Evolutionary conservation across 2,329 filamentous ascomycete genomes (phyloP), one percentile per base, ranked within the genome.

Genomic region (Aurifilum marmelostoma): DNA sequence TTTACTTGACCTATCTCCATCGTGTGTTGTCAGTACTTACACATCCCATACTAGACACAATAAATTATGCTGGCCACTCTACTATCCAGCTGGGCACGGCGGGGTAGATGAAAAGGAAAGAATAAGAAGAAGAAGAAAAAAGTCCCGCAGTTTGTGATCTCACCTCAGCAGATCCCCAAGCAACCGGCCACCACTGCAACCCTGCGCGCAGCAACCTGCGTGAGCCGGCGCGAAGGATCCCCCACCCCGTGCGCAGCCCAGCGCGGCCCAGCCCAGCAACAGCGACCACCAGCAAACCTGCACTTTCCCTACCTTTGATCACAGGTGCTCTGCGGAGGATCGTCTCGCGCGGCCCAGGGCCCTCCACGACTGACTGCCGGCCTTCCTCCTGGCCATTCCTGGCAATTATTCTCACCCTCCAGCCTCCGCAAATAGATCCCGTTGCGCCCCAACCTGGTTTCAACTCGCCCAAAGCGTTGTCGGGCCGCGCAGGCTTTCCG

Each of bases 321-420:
- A 11, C 16, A 24, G 24, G 50, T 12, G 4, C n/a, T n/a, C 24
- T 54, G 12, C 50, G 50, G 50, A 54, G 50, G 50, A 54, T 56
- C n/a, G n/a, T 56, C 8, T 34, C 34, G 34, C 27, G 52, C n/a
- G 52, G 14, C 52, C 52, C 27, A 56, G 52, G 52, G n/a, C n/a
- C n/a, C n/a, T n/a, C 52, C 43, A 34, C 27, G 18, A n/a, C n/a
- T 5, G 7, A 29, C 29, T 56, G 52, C 52, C 27, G 52, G 27
- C 27, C 52, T 56, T 2, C 14, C 4, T 24, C 14, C 32, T 56
- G 52, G 3, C 52, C 52, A 4, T 32, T 56, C 24, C 24, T 7
- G 52, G 52, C 29, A 56, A 56, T 56, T n/a, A 56, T 56, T 56
- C 52, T 56, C 52, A 56, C 52, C 43, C 52, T 56, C 24, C 4